Evolutionary conservation across 495 filamentous ascomycete genomes (phyloP).

Genomic region (Aspergillus ellipticus): DNA sequence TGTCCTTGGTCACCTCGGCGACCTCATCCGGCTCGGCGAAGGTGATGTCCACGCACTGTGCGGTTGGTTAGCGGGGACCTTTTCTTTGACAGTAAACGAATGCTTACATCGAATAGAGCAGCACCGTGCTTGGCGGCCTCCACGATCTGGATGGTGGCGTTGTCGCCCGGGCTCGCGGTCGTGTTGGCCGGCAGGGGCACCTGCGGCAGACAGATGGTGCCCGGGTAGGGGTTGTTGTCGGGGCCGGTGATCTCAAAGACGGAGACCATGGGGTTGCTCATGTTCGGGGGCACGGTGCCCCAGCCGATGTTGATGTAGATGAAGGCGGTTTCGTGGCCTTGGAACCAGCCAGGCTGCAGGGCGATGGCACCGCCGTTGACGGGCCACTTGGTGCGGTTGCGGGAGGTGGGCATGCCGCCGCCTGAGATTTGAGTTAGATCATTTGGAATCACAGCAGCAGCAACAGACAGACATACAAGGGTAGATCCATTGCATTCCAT

Average conservation of each 20-base stretch:
- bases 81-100: neutral
- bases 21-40: conserved; percentile 77
- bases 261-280: conserved; percentile 78
- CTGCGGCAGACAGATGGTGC: conserved; percentile 85
- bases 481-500: conserved; percentile 98
- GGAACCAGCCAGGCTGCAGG: conserved; percentile 94
- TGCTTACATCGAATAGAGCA: conserved; percentile 81
- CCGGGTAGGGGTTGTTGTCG: conserved; percentile 73
- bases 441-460: too few species aligned
- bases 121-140: conserved; percentile 89
- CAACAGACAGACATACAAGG: conserved; percentile 86
- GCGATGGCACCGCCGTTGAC: conserved; percentile 78
- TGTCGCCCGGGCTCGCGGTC: conserved; percentile 72
- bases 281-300: conserved; percentile 79
- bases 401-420: conserved; percentile 74
- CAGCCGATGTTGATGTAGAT: conserved; percentile 94
- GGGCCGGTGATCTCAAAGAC: conserved; percentile 87
- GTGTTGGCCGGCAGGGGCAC: conserved; percentile 78
- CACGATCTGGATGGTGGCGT: conserved; percentile 92
- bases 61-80: conserved; percentile 10
- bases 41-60: conserved; percentile 84
- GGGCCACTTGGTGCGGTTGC: conserved; percentile 91
- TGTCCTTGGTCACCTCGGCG: conserved; percentile 64
- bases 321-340: conserved; percentile 80
- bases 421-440: too few species aligned